phyloP scores from a whole-genome alignment of 192 early-diverging fungal species.

The Linnemannia zychae region DNA sequence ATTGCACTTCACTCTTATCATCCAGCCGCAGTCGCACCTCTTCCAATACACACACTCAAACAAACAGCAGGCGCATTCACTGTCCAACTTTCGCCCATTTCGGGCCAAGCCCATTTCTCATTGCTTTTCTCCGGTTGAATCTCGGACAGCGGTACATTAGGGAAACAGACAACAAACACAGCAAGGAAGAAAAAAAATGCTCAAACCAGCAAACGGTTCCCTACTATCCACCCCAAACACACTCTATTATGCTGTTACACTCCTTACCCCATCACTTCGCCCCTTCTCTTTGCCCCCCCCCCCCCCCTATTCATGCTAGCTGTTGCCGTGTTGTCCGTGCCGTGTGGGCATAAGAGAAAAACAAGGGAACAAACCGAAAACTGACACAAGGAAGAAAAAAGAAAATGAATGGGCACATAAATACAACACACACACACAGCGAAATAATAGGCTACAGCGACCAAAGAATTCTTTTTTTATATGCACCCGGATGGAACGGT shows the following conservation, averaged over 20 bases:
- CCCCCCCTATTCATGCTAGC: not conserved
- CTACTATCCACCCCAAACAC: not conserved
- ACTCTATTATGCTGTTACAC: not conserved
- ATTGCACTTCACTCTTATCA: not conserved
- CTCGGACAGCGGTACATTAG: not conserved
- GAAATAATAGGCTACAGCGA: not conserved
- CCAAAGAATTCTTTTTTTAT: not conserved
- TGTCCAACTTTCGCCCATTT: not conserved
- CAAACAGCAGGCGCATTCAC: not conserved
- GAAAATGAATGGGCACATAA: not conserved
- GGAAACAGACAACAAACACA: not conserved
- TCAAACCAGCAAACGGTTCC: not conserved
- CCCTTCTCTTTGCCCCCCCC: not conserved
- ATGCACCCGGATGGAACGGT: too few relatives aligned
- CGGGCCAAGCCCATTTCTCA: not conserved
- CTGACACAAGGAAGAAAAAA: slow-evolving; percentile 1
- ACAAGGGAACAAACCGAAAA: not conserved
- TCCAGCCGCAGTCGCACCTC: not conserved
- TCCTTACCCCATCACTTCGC: not conserved
- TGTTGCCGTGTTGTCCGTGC: not conserved
- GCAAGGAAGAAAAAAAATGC: too few relatives aligned
- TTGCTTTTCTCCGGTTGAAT: not conserved
- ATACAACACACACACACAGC: not conserved
- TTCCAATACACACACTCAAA: not conserved
- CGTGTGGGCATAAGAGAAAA: not conserved